phyloP scores from a whole-genome alignment of 1,284 basidiomycete species.

The Heliocybe sulcata region DNA sequence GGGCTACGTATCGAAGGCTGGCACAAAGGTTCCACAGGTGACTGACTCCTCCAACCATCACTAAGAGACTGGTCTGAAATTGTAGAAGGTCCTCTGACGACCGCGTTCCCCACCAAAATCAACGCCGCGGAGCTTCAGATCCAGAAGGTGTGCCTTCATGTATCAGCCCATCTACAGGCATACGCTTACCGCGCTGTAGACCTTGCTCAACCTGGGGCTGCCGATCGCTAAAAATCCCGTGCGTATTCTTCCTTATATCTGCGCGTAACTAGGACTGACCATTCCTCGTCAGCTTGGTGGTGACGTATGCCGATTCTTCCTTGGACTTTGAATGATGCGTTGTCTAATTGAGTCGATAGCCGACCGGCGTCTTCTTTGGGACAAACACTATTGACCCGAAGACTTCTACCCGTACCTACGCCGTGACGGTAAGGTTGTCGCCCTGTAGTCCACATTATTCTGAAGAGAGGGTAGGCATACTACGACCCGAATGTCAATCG shows the following conservation, averaged over 20 bases:
- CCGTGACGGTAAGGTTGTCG: conserved; percentile 15
- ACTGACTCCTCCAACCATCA: too few relatives aligned
- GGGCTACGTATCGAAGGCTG: conserved; percentile 13
- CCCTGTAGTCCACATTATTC: background rate
- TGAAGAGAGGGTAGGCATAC: conserved; percentile 13
- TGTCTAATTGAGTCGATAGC: conserved; percentile 8
- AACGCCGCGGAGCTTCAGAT: conserved; percentile 14
- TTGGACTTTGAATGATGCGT: background rate
- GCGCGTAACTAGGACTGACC: background rate
- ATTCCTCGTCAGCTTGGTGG: conserved; percentile 20
- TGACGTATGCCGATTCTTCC: conserved; percentile 13
- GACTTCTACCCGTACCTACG: conserved; percentile 19
- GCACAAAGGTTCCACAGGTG: conserved; percentile 14
- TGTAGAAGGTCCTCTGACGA: conserved; percentile 12
- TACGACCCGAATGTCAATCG: conserved; percentile 16
- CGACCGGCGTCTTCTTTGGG: conserved; percentile 16
- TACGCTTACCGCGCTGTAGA: conserved; percentile 11
- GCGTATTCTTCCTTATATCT: conserved; percentile 1
- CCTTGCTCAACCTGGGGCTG: conserved; percentile 17
- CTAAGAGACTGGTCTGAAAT: too few relatives aligned
- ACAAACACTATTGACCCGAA: conserved; percentile 18
- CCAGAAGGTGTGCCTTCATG: too few relatives aligned
- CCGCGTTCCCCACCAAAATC: conserved; percentile 15
- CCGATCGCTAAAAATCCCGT: conserved; percentile 14
- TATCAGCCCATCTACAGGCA: background rate